Percentiles rank a stretch among this genome's conserved stretches.
phyloP scores from a whole-genome alignment of 176 grass and related monocot species.

The Neostapfia colusana region DNA sequence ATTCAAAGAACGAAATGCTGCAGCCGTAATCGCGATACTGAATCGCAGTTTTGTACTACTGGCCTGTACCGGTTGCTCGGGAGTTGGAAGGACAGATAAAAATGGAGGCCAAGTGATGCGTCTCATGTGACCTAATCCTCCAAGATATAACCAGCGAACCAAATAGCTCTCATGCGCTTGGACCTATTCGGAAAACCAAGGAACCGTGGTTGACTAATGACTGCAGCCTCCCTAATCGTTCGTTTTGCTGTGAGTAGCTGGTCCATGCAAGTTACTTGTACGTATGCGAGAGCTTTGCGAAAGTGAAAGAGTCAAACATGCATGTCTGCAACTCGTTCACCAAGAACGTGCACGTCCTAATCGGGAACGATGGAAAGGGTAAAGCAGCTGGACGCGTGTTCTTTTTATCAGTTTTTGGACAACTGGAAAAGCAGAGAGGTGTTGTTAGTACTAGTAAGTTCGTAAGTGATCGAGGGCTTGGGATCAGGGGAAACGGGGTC shows the following conservation, averaged over 20 bases:
- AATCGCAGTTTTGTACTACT: not conserved
- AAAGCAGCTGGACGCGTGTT: conserved; percentile 6
- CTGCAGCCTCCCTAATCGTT: not conserved
- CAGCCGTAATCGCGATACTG: conserved; percentile 12
- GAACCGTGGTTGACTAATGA: conserved; percentile 33
- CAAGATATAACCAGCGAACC: conserved; percentile 13
- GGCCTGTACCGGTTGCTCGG: not conserved
- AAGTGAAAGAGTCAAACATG: conserved; percentile 34
- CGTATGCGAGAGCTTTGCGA: not conserved
- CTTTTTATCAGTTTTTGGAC: conserved; percentile 18
- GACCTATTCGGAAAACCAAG: conserved; percentile 33
- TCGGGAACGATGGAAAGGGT: conserved; percentile 39
- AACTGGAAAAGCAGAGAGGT: conserved; percentile 29
- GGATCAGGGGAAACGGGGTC: conserved; percentile 36
- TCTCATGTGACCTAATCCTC: conserved; percentile 32
- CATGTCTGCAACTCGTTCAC: conserved; percentile 31
- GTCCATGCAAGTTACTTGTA: conserved; percentile 24
- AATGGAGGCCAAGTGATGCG: conserved; percentile 10
- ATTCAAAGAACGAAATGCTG: not conserved
- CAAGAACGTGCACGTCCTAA: conserved; percentile 45
- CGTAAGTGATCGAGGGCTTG: conserved; percentile 36
- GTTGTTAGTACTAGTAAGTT: not conserved
- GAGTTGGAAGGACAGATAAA: conserved; percentile 4
- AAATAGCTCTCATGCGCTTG: conserved; percentile 36
- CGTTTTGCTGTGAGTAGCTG: not conserved